Evolutionary conservation across 2,329 filamentous ascomycete species (phyloP).

Genomic region (Juglanconis oblonga): DNA sequence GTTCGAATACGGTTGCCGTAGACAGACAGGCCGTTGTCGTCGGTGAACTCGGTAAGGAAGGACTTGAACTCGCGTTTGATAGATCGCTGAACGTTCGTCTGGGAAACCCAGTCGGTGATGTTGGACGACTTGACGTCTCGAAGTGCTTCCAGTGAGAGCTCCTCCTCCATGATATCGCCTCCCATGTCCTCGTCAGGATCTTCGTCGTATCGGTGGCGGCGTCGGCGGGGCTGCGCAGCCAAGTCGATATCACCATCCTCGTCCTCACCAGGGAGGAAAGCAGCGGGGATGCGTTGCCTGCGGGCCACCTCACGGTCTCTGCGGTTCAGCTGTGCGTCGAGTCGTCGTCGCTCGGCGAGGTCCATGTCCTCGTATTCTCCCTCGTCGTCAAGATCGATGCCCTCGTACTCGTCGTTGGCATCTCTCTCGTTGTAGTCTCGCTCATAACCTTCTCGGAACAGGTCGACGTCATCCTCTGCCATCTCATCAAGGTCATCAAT

Average conservation of each 20-base stretch:
- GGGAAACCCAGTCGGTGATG: constrained; percentile 91
- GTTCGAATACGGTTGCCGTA: constrained; percentile 93
- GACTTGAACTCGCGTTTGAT: constrained; percentile 97
- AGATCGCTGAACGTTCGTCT: constrained; percentile 84
- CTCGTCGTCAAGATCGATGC: constrained; percentile 72
- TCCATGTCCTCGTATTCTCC: constrained; percentile 71
- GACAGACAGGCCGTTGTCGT: constrained; percentile 83
- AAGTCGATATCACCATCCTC: constrained; percentile 83
- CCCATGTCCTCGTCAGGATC: constrained; percentile 90
- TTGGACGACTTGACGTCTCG: constrained; percentile 91
- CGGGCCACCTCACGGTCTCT: constrained; percentile 71
- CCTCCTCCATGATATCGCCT: constrained; percentile 92
- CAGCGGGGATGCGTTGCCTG: constrained; percentile 64
- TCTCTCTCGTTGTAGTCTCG: constrained; percentile 67
- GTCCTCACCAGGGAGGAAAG: constrained; percentile 75
- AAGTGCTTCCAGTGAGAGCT: constrained; percentile 86
- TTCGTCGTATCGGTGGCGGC: constrained; percentile 90
- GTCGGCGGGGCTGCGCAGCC: constrained; percentile 78
- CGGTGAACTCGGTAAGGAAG: constrained; percentile 94
- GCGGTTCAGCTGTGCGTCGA: constrained; percentile 71
- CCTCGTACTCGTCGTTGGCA: constrained; percentile 67
- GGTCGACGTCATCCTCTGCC: constrained; percentile 77
- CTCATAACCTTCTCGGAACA: constrained; percentile 72
- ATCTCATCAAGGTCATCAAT: constrained; percentile 77
- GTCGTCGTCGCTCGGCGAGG: constrained; percentile 61